phyloP scores from a whole-genome alignment of 208 protist species.

The Leishmania gerbilli region DNA sequence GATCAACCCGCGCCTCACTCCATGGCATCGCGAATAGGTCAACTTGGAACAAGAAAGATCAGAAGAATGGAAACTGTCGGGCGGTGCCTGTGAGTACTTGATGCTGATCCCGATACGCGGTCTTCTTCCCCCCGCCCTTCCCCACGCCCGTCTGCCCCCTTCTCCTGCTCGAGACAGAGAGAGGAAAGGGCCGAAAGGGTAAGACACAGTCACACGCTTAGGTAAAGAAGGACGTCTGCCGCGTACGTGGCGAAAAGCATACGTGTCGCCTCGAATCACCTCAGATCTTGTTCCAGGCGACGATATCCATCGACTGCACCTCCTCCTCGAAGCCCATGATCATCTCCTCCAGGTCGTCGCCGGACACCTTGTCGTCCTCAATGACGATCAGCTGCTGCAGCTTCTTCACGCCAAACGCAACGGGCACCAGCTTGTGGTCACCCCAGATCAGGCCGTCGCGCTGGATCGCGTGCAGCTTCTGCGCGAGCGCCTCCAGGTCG shows the following conservation, averaged over 20 bases:
- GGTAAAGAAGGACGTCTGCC: background rate
- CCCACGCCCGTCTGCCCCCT: background rate
- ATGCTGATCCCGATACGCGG: background rate
- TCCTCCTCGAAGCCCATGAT: constrained; percentile 94
- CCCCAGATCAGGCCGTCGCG: constrained; percentile 94
- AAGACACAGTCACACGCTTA: background rate
- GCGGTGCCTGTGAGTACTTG: background rate
- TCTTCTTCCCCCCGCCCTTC: background rate
- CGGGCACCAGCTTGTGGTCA: constrained; percentile 86
- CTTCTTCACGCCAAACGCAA: constrained; percentile 97
- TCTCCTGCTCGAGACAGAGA: background rate
- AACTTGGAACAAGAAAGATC: background rate
- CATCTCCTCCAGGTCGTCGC: constrained; percentile 93
- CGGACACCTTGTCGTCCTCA: constrained; percentile 95
- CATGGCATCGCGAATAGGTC: background rate
- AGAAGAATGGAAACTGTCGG: background rate
- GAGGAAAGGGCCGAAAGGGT: background rate
- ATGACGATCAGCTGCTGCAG: constrained; percentile 93
- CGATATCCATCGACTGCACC: constrained; percentile 95
- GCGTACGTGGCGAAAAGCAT: background rate
- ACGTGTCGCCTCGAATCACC: background rate
- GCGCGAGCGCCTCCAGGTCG: constrained; percentile 85
- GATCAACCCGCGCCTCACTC: background rate
- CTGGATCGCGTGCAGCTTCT: constrained; percentile 82
- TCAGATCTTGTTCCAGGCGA: constrained; percentile 97